phyloP scores from a whole-genome alignment of 2,329 filamentous ascomycete genomes.

The Hypomyces rosellus region DNA sequence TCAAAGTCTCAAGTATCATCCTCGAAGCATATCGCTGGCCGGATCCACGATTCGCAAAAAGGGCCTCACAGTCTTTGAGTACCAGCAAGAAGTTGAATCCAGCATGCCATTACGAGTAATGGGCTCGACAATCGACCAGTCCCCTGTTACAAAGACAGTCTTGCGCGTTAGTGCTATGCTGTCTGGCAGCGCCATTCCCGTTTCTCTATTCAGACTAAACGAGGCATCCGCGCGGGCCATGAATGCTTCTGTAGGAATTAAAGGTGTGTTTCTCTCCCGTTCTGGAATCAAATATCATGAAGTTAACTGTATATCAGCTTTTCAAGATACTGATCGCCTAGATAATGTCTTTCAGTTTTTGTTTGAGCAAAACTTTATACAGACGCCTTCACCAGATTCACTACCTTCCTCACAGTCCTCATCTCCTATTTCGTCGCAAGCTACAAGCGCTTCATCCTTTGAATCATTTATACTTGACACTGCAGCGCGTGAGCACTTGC shows the following conservation, averaged over 20 bases:
- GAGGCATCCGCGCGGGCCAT: conserved; percentile 12
- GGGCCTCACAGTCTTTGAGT: conserved; percentile 13
- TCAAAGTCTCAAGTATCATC: conserved; percentile 15
- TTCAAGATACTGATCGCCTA: conserved; percentile 15
- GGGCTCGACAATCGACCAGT: conserved; percentile 19
- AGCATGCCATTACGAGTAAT: conserved; percentile 11
- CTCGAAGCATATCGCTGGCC: conserved; percentile 16
- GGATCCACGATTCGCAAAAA: conserved; percentile 19
- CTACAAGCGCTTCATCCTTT: conserved; percentile 13
- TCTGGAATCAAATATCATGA: neutral
- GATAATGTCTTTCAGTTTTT: conserved; percentile 20
- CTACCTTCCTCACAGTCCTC: conserved; percentile 13
- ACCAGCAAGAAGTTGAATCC: conserved; percentile 11
- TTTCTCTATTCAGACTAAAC: conserved; percentile 15
- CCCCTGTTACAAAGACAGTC: conserved; percentile 17
- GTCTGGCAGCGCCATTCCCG: conserved; percentile 17
- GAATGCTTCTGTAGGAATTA: conserved; percentile 13
- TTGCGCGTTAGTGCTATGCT: conserved; percentile 21
- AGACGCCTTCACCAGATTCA: conserved; percentile 15
- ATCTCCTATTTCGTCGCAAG: conserved; percentile 14
- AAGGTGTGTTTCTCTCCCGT: conserved; percentile 5
- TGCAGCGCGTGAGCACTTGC: conserved; percentile 17
- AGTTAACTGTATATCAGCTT: conserved; percentile 9
- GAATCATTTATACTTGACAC: conserved; percentile 19
- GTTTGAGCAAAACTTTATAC: conserved; percentile 20